Evolutionary conservation across 2,329 filamentous ascomycete species (phyloP).

Genomic region (Fusarium sp.): DNA sequence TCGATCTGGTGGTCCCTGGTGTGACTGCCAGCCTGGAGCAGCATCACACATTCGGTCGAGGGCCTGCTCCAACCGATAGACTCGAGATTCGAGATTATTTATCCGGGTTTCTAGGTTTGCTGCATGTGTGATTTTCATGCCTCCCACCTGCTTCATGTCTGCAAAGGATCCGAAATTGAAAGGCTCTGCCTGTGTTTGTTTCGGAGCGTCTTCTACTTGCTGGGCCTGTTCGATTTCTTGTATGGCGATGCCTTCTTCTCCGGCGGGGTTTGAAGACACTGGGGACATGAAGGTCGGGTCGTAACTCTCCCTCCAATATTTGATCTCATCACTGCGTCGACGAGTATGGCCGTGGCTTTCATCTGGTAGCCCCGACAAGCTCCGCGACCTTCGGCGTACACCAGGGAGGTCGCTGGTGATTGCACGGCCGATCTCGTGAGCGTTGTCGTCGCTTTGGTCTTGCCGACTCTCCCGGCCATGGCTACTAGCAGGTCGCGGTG

Average conservation of each 20-base stretch:
- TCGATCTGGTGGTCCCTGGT: constrained; percentile 41
- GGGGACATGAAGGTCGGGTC: constrained; percentile 62
- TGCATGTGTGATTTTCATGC: constrained; percentile 67
- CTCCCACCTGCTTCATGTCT: constrained; percentile 57
- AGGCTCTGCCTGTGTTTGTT: constrained; percentile 56
- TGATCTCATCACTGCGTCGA: constrained; percentile 70
- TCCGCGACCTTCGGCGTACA: constrained; percentile 65
- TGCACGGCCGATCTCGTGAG: constrained; percentile 68
- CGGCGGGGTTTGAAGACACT: constrained; percentile 57
- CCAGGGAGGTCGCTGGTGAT: constrained; percentile 64
- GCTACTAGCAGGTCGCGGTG: constrained; percentile 69
- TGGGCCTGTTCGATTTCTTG: constrained; percentile 46
- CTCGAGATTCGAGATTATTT: constrained; percentile 59
- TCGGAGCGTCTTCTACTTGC: constrained; percentile 44
- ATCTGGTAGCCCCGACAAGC: constrained; percentile 63
- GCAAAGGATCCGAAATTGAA: constrained; percentile 64
- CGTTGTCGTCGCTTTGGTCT: constrained; percentile 53
- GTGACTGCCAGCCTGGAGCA: constrained; percentile 52
- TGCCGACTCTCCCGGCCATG: constrained; percentile 60
- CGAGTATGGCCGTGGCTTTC: constrained; percentile 50
- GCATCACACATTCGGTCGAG: constrained; percentile 61
- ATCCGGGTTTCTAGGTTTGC: constrained; percentile 64
- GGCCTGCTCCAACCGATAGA: constrained; percentile 63
- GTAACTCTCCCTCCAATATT: constrained; percentile 71
- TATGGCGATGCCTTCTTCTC: constrained; percentile 46